These are phyloP conservation scores for Senecio squalidus DNA, from an alignment of 140 eudicot genomes.

Conservation along the genomic window DNA sequence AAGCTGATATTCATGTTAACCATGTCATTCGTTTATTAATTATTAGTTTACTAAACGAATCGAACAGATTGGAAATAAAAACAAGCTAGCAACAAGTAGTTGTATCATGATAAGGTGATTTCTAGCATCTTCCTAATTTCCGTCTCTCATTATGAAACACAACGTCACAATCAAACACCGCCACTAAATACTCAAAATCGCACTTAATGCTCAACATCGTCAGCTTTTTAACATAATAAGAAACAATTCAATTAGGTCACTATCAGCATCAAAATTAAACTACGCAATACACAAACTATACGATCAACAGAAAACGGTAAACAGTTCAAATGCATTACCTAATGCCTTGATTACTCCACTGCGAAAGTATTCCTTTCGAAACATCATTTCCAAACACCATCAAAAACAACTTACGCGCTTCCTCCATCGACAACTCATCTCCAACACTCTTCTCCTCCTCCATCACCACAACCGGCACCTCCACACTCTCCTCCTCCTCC, in stretches of 20 bases:
- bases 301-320: background rate
- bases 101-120: background rate
- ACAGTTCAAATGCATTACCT: slow-evolving; percentile 40
- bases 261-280: slow-evolving; percentile 5
- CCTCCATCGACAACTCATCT: slow-evolving; percentile 36
- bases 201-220: background rate
- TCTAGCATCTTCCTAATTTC: background rate
- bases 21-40: too few relatives aligned
- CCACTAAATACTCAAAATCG: background rate
- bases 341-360: slow-evolving; percentile 98
- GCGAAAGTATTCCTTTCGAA: slow-evolving; percentile 66
- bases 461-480: slow-evolving; percentile 18
- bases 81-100: background rate
- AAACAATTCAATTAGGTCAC: background rate
- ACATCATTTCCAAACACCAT: slow-evolving; percentile 71
- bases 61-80: background rate
- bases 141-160: background rate
- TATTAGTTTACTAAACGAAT: too few relatives aligned
- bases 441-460: slow-evolving; percentile 36
- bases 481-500: slow-evolving; percentile 16
- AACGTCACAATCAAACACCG: slow-evolving; percentile 8
- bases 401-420: slow-evolving; percentile 54
- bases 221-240: background rate
- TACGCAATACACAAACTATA: background rate
- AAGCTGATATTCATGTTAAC: too few relatives aligned